Conservation (phyloP, 1,284 basidiomycete genomes). For the Fomes fomentarius region DNA sequence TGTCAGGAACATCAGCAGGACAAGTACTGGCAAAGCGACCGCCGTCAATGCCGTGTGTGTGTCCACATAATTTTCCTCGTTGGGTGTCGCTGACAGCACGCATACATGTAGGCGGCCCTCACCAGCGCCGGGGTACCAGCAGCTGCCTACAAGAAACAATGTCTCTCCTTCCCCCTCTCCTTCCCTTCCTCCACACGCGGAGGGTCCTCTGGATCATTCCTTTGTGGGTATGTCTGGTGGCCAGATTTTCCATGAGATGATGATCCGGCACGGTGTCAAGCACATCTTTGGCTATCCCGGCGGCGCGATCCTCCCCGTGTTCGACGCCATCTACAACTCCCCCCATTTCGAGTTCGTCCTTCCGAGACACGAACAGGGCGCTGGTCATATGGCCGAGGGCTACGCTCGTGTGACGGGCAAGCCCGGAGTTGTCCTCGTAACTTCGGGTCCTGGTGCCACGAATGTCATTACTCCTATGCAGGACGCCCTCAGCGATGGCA, state of each 20-base stretch:
- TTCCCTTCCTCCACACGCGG: slow-evolving; percentile 48
- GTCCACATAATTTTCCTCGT: neutral
- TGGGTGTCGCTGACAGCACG: neutral
- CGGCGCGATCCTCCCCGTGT: slow-evolving; percentile 97
- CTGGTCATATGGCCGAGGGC: slow-evolving; percentile 98
- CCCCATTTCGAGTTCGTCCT: slow-evolving; percentile 95
- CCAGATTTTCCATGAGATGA: slow-evolving; percentile 99
- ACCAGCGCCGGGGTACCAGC: slow-evolving; percentile 69
- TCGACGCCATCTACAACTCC: slow-evolving; percentile 98
- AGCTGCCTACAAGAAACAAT: slow-evolving; percentile 58
- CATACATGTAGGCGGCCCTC: slow-evolving; percentile 56
- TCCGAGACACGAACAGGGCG: slow-evolving; percentile 96
- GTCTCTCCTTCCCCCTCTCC: slow-evolving; percentile 46
- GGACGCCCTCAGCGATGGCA: slow-evolving; percentile 93
- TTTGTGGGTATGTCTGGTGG: slow-evolving; percentile 97
- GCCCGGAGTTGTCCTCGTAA: slow-evolving; percentile 97
- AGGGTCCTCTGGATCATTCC: slow-evolving; percentile 66
- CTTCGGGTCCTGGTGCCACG: slow-evolving; percentile 96
- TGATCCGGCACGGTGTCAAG: slow-evolving; percentile 95
- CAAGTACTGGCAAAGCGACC: slow-evolving; percentile 56
- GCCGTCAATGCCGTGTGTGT: slow-evolving; percentile 61
- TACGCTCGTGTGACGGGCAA: slow-evolving; percentile 98
- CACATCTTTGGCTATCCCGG: slow-evolving; percentile 99
- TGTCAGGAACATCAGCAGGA: slow-evolving; percentile 67
- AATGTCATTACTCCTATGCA: slow-evolving; percentile 99